Evolutionary conservation across 192 early-diverging fungal genomes (phyloP).

Genomic region (Linnemannia elongata): DNA sequence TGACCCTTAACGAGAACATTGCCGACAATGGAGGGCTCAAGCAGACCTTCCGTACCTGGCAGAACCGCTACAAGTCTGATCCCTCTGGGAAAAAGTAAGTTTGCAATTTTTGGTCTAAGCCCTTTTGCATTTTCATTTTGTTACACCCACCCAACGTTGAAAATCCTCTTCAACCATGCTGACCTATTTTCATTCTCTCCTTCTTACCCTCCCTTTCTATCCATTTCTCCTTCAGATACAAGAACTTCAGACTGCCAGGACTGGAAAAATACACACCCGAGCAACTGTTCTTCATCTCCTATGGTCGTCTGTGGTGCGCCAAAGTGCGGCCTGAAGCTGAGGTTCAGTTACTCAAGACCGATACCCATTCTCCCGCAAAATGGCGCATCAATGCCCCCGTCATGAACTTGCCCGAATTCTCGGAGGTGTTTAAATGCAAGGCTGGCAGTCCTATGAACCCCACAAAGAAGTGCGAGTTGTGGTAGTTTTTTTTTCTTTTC

Average conservation of each 20-base stretch:
- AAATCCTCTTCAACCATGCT: neutral
- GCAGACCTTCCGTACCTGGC: constrained; percentile 62
- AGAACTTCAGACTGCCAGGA: constrained; percentile 55
- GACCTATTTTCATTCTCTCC: neutral
- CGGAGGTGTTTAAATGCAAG: constrained; percentile 73
- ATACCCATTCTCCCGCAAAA: constrained; percentile 71
- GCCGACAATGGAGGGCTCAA: constrained; percentile 78
- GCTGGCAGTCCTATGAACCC: constrained; percentile 76
- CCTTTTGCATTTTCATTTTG: neutral
- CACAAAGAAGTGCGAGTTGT: constrained; percentile 56
- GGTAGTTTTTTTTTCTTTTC: neutral
- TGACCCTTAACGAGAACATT: constrained; percentile 74
- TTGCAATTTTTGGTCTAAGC: constrained; percentile 53
- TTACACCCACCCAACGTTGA: neutral
- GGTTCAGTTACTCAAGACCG: constrained; percentile 50
- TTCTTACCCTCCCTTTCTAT: neutral
- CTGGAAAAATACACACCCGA: constrained; percentile 61
- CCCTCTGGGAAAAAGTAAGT: constrained; percentile 51
- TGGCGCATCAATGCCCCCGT: constrained; percentile 76
- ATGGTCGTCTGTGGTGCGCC: constrained; percentile 73
- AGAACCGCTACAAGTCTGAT: constrained; percentile 16
- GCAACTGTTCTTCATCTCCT: constrained; percentile 76
- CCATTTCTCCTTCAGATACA: neutral
- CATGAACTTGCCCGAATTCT: constrained; percentile 72
- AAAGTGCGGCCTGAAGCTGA: constrained; percentile 31